These are phyloP conservation scores for Pseudogymnoascus sp. DNA, from an alignment of 2,329 filamentous ascomycete species.

Conservation along the genomic window DNA sequence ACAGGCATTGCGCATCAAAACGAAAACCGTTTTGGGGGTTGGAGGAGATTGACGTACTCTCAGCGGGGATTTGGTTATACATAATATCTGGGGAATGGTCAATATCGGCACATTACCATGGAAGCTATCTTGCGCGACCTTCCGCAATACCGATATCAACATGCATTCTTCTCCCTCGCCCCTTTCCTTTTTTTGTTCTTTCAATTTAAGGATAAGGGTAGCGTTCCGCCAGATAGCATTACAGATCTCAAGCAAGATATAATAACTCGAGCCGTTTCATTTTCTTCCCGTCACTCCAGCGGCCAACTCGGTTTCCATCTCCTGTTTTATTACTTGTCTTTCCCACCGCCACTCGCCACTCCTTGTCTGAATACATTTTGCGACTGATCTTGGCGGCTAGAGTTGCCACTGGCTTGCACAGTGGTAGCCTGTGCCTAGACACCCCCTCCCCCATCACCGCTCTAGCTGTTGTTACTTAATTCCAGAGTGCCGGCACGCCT, in stretches of 20 bases:
- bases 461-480: constrained; percentile 5
- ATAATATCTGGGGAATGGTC: constrained; percentile 4
- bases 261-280: neutral
- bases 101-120: constrained; percentile 3
- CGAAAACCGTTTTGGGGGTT: constrained; percentile 3
- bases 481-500: constrained; percentile 8
- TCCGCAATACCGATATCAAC: constrained; percentile 6
- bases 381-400: constrained; percentile 1
- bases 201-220: neutral
- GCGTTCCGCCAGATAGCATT: neutral
- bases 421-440: neutral
- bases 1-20: constrained; percentile 3
- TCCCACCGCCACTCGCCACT: neutral
- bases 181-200: neutral
- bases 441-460: constrained; percentile 1
- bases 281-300: neutral
- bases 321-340: neutral
- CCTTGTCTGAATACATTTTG: neutral
- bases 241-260: constrained; percentile 3
- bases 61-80: neutral
- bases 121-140: neutral
- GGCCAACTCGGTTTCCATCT: neutral
- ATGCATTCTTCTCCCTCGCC: neutral
- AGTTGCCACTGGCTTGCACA: constrained; percentile 6
- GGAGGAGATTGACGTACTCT: neutral